Base-by-base conservation (phyloP, 2,329 filamentous ascomycete species). In the Davidsoniella virescens region DNA sequence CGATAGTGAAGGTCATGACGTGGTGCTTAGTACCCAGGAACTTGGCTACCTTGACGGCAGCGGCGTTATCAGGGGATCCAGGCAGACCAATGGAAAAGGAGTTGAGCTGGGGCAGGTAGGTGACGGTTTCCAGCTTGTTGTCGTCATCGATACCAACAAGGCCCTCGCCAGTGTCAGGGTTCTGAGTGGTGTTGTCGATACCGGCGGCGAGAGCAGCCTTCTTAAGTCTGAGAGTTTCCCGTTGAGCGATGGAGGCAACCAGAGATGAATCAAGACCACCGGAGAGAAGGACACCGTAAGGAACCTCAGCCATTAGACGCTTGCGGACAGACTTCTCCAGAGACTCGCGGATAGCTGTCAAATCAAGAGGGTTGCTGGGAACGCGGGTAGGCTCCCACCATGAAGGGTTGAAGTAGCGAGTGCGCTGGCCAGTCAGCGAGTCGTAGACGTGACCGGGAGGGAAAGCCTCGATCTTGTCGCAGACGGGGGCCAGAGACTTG, bases 21-120 rank as follows among this genome's bases (percentile, higher is more conserved):
- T 98, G 87, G 67, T 98, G 92, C 71, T 92, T 93, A 52, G 92
- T 98, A 61, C 92, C 93, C 40, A 98, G 78, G 73, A 94, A 98
- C 65, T 90, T 84, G 61, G 92, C 92, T 16, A 95, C 92, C 68
- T 95, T 85, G 52, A 88, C 71, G 16, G 92, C 92, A 44, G 92
- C 92, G 65, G 84, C 80, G 62, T 87, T 92, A 65, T 98, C 92
- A 46, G 92, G 92, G 33, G 92, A 86, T 58, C 82, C 85, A 6
- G 90, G 88, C 36, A 98, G 80, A 62, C 92, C 92, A 58, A 98
- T 98, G 14, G 92, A 98, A 75, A 98, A 98, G 14, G 88, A 95
- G 78, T 96, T 93, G 66, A 98, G 79, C 66, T 96, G 85, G 36
- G 90, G 87, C 50, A 96, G 79, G 61, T 92, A 86, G 50, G 88